phyloP scores from a whole-genome alignment of 2,329 filamentous ascomycete genomes.

The Neopestalotiopsis sp. region DNA sequence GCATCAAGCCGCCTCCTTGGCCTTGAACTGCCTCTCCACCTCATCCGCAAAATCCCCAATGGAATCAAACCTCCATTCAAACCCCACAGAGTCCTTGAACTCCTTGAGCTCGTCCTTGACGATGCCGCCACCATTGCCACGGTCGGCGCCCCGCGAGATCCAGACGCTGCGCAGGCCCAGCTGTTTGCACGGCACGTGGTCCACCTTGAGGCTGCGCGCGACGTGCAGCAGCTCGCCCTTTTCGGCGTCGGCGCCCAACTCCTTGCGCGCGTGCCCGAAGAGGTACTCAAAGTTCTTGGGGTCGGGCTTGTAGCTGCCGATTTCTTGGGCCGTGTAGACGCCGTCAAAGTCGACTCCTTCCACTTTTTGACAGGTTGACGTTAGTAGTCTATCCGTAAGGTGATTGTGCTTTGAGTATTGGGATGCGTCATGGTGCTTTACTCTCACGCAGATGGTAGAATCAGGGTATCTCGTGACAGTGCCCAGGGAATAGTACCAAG shows the following conservation, averaged over 20 bases:
- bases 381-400: not conserved
- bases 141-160: constrained; percentile 62
- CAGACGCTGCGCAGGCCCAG: constrained; percentile 67
- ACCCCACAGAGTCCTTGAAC: constrained; percentile 37
- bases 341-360: constrained; percentile 61
- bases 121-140: not conserved
- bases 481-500: not conserved
- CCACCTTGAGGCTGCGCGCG: constrained; percentile 70
- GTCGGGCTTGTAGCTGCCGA: constrained; percentile 75
- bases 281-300: constrained; percentile 70
- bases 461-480: no score
- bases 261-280: constrained; percentile 54
- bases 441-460: not conserved
- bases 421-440: not conserved
- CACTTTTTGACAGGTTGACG: constrained; percentile 37
- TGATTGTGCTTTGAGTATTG: not conserved
- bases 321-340: constrained; percentile 72
- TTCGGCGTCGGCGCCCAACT: constrained; percentile 57
- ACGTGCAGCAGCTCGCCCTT: constrained; percentile 67
- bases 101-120: constrained; percentile 23
- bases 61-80: constrained; percentile 44
- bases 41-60: constrained; percentile 46
- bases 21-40: constrained; percentile 44
- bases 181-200: constrained; percentile 69
- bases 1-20: constrained; percentile 23